A percentile compares a stretch with the other conserved stretches of the same genome.
These are phyloP conservation scores for Talaromyces nanjingensis DNA, from an alignment of 495 filamentous ascomycete species.

Conservation along the genomic window DNA sequence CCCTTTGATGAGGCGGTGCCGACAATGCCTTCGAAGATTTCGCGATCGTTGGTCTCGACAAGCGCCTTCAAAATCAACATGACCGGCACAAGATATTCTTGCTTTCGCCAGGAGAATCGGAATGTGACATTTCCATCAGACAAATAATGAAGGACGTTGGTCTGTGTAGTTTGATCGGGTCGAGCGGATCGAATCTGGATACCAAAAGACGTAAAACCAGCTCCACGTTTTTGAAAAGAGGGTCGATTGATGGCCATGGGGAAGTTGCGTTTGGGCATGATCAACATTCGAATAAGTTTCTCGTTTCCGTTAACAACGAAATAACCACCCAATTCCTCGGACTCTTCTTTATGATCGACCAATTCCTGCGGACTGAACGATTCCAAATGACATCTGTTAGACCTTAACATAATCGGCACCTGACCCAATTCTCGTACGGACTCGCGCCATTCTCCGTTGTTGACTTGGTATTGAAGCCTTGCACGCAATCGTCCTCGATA, in stretches of 20 bases:
- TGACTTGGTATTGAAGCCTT: slow-evolving; percentile 73
- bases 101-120: slow-evolving; percentile 96
- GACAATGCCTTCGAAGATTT: slow-evolving; percentile 87
- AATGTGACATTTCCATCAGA: slow-evolving; percentile 93
- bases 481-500: slow-evolving; percentile 83
- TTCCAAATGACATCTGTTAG: slow-evolving; percentile 85
- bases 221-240: slow-evolving; percentile 79
- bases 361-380: slow-evolving; percentile 73
- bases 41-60: slow-evolving; percentile 89
- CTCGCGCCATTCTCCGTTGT: slow-evolving; percentile 75
- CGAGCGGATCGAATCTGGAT: slow-evolving; percentile 86
- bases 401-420: slow-evolving; percentile 88
- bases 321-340: slow-evolving; percentile 88
- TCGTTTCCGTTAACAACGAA: slow-evolving; percentile 68
- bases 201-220: slow-evolving; percentile 80
- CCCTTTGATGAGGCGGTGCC: slow-evolving; percentile 66
- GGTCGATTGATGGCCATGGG: slow-evolving; percentile 88
- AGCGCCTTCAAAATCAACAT: slow-evolving; percentile 97
- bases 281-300: slow-evolving; percentile 88
- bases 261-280: slow-evolving; percentile 83
- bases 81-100: slow-evolving; percentile 86
- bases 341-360: slow-evolving; percentile 81
- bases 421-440: slow-evolving; percentile 77
- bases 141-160: slow-evolving; percentile 93
- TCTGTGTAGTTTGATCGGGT: slow-evolving; percentile 95